phyloP scores from a whole-genome alignment of 176 grass and related monocot genomes.

The Oryza coarctata region DNA sequence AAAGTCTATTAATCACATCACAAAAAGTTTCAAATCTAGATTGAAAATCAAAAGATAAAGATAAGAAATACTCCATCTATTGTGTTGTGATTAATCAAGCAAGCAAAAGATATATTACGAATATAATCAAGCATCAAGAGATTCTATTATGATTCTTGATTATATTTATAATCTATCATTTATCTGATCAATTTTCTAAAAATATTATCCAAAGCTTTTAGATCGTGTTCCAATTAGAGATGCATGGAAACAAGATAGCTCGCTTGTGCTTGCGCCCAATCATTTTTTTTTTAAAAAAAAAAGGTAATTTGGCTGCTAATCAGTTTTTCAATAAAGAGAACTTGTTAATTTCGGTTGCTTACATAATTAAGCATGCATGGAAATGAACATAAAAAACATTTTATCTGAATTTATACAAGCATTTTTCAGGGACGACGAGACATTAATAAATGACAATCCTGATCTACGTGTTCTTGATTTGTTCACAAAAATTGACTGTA shows the following conservation, averaged over 20 bases:
- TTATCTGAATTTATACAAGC: not conserved
- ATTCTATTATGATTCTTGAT: not conserved
- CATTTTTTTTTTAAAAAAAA: not conserved
- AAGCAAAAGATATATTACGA: too few relatives aligned
- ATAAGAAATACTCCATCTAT: too few relatives aligned
- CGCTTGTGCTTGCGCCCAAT: not conserved
- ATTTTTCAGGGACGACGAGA: not conserved
- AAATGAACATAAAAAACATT: not conserved
- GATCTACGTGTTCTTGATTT: not conserved
- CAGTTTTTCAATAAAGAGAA: not conserved
- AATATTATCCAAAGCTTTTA: not conserved
- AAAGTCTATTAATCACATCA: not conserved
- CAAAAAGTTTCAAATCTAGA: too few relatives aligned
- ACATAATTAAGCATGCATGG: not conserved
- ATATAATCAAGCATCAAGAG: too few relatives aligned
- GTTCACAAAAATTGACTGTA: slow-evolving; percentile 17
- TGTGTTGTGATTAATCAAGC: too few relatives aligned
- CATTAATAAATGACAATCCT: not conserved
- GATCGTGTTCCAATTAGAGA: not conserved
- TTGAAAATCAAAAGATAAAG: not conserved
- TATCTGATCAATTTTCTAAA: not conserved
- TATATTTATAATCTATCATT: not conserved
- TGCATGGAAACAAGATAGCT: not conserved
- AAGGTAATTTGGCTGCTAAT: not conserved
- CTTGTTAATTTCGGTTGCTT: not conserved